Evolutionary conservation across 2,329 filamentous ascomycete species (phyloP).

Genomic region (Pestalotiopsis sp.): DNA sequence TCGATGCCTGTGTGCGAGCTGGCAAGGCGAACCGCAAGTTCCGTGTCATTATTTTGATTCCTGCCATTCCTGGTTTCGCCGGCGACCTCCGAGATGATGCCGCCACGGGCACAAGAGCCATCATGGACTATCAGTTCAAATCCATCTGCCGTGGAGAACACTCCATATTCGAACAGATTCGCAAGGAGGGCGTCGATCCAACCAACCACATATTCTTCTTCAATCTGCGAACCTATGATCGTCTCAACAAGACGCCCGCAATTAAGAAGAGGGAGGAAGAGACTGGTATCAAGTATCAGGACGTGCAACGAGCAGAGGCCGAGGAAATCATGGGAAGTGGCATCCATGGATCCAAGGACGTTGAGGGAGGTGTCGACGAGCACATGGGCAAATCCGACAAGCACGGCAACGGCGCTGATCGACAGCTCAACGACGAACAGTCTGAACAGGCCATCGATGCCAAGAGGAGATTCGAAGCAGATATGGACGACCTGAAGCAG

Average conservation of each 20-base stretch:
- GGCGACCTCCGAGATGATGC: constrained; percentile 85
- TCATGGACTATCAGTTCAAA: constrained; percentile 61
- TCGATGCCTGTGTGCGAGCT: constrained; percentile 84
- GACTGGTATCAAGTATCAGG: constrained; percentile 81
- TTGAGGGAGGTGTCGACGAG: constrained; percentile 46
- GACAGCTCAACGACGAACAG: constrained; percentile 34
- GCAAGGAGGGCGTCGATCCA: constrained; percentile 75
- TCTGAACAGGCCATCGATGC: constrained; percentile 44
- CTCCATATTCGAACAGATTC: constrained; percentile 83
- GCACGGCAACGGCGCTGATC: not conserved
- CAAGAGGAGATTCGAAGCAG: constrained; percentile 56
- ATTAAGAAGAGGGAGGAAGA: constrained; percentile 77
- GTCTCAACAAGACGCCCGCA: constrained; percentile 78
- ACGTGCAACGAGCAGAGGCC: constrained; percentile 85
- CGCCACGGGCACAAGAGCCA: constrained; percentile 60
- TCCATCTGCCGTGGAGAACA: constrained; percentile 90
- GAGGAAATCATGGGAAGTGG: constrained; percentile 83
- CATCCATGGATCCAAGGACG: constrained; percentile 61
- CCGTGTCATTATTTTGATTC: constrained; percentile 86
- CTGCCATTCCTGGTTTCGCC: constrained; percentile 90
- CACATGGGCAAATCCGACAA: constrained; percentile 49
- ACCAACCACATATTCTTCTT: constrained; percentile 86
- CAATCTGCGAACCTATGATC: constrained; percentile 90
- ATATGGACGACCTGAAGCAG: constrained; percentile 37
- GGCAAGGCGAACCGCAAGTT: constrained; percentile 86